Percentiles rank a stretch among this genome's conserved stretches.
phyloP scores from a whole-genome alignment of 306 rosid genomes.

The Quercus aquifolioides region DNA sequence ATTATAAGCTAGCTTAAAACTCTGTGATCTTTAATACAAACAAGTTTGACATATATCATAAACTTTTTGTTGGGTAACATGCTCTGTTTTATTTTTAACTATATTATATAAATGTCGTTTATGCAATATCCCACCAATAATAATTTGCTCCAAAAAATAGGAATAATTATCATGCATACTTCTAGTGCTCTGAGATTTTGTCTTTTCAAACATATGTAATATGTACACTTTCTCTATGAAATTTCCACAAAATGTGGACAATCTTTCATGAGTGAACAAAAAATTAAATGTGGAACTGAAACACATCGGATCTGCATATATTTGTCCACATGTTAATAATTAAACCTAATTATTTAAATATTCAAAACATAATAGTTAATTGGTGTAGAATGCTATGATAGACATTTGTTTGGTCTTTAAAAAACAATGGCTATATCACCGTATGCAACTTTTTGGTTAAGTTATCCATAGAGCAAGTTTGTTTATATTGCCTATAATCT shows the following conservation, averaged over 20 bases:
- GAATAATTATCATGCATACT: background rate
- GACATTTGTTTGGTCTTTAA: background rate
- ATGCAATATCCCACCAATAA: background rate
- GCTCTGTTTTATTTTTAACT: background rate
- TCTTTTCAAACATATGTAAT: background rate
- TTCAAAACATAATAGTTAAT: background rate
- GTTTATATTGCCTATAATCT: background rate
- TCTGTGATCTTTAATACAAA: background rate
- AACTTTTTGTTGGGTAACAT: background rate
- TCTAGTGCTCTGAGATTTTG: background rate
- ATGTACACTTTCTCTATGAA: background rate
- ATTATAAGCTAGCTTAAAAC: background rate
- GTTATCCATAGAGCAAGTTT: background rate
- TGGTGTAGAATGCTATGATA: background rate
- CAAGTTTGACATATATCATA: background rate
- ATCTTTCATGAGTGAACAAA: background rate
- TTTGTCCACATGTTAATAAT: too few relatives aligned
- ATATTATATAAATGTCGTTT: background rate
- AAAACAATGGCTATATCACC: background rate
- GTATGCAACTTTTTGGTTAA: background rate
- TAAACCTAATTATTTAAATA: background rate
- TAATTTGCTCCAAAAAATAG: background rate
- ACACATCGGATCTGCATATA: background rate
- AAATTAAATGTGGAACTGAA: background rate
- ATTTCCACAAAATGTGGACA: background rate